These are phyloP conservation scores for Fusarium devonianum DNA, from an alignment of 2,329 filamentous ascomycete genomes.

Conservation along the genomic window DNA sequence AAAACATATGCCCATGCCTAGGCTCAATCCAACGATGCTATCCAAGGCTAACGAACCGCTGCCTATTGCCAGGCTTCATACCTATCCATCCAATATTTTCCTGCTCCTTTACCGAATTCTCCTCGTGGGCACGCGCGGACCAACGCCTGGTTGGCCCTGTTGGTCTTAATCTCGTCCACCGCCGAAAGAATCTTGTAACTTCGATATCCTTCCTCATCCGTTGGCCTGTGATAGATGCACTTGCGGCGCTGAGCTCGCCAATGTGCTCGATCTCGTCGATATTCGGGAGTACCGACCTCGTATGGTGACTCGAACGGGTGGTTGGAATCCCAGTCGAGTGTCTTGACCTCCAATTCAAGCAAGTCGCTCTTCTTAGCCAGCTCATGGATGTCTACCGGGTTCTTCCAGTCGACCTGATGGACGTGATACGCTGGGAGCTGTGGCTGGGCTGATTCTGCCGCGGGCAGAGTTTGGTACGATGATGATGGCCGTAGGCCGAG, in stretches of 20 bases:
- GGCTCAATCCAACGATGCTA: neutral
- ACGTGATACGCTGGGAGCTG: constrained; percentile 7
- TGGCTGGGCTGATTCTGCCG: neutral
- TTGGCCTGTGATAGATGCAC: neutral
- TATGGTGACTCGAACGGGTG: neutral
- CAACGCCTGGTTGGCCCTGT: neutral
- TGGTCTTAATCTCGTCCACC: neutral
- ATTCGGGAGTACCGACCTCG: neutral
- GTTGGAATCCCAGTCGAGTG: constrained; percentile 10
- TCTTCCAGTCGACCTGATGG: constrained; percentile 9
- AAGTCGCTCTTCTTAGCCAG: constrained; percentile 3
- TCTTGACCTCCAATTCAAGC: constrained; percentile 4
- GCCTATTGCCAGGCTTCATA: too few species aligned
- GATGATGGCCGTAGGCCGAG: too few species aligned
- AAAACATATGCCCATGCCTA: too few species aligned
- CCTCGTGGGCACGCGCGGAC: too few species aligned
- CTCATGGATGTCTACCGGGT: neutral
- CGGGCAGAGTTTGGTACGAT: neutral
- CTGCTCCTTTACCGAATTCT: too few species aligned
- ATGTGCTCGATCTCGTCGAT: neutral
- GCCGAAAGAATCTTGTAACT: neutral
- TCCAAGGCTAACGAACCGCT: neutral
- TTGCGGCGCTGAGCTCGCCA: constrained; percentile 8
- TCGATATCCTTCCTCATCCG: neutral
- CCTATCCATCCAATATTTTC: too few species aligned